These are phyloP conservation scores for Neocucurbitaria cava DNA, from an alignment of 2,329 filamentous ascomycete genomes.

Conservation along the genomic window DNA sequence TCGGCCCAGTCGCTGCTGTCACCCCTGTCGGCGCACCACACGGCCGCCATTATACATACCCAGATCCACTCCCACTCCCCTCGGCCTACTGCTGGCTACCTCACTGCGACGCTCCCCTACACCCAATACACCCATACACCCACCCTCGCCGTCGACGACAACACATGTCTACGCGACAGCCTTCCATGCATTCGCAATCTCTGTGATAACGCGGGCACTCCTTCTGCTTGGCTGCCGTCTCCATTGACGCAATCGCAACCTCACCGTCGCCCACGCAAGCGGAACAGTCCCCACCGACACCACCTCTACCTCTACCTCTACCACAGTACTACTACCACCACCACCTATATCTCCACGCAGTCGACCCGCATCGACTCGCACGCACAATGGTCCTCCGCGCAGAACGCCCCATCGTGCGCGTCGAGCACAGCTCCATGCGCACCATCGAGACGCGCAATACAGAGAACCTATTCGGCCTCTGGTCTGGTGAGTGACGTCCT, in stretches of 20 bases:
- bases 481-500: constrained; percentile 77
- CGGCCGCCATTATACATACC: constrained; percentile 28
- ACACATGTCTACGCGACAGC: background rate
- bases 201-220: constrained; percentile 31
- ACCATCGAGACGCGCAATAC: constrained; percentile 93
- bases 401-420: constrained; percentile 84
- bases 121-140: constrained; percentile 2
- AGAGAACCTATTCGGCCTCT: constrained; percentile 94
- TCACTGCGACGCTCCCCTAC: background rate
- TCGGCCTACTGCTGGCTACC: background rate
- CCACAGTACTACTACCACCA: constrained; percentile 1
- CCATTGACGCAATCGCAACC: constrained; percentile 30
- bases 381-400: constrained; percentile 79
- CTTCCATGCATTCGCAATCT: constrained; percentile 26
- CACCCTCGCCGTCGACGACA: background rate
- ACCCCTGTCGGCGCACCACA: constrained; percentile 23
- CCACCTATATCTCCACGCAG: constrained; percentile 6
- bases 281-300: constrained; percentile 8
- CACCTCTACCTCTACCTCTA: constrained; percentile 1
- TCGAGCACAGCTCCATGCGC: constrained; percentile 90
- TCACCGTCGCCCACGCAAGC: constrained; percentile 23
- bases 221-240: constrained; percentile 24
- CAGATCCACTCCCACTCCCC: constrained; percentile 27
- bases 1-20: constrained; percentile 23
- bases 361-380: constrained; percentile 13